These are phyloP conservation scores for Flaveria linearis DNA, from an alignment of 129 eudicot genomes.

Conservation along the genomic window DNA sequence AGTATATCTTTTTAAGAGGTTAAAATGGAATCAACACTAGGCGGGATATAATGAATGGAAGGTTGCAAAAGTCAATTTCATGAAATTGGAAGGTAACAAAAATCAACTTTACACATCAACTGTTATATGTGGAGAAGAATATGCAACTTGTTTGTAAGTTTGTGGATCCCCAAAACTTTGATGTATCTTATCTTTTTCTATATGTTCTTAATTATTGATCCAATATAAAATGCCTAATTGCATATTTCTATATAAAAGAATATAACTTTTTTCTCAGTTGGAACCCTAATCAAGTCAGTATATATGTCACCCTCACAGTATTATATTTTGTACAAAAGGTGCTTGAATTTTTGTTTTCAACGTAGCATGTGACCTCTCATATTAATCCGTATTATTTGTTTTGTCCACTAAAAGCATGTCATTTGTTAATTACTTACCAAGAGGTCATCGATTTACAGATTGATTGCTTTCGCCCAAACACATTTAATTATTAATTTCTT, in stretches of 20 bases:
- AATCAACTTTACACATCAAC: conserved; percentile 38
- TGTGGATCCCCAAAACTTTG: conserved; percentile 3
- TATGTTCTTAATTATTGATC: background rate
- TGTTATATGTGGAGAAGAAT: conserved; percentile 26
- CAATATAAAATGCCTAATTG: too few species aligned
- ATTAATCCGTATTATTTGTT: too few species aligned
- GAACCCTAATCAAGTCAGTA: background rate
- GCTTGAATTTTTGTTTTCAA: background rate
- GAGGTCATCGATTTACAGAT: too few species aligned
- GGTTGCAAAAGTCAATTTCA: conserved; percentile 25
- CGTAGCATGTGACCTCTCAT: too few species aligned
- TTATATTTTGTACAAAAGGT: background rate
- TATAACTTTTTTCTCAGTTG: background rate
- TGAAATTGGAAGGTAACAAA: conserved; percentile 41
- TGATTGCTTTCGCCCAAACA: too few species aligned
- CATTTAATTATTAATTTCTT: too few species aligned
- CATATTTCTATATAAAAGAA: background rate
- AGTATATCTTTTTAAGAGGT: too few species aligned
- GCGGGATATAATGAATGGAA: background rate
- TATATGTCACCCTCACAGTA: background rate
- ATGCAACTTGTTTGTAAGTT: conserved; percentile 12
- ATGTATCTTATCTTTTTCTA: background rate
- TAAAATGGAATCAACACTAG: too few species aligned
- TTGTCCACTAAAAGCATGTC: too few species aligned
- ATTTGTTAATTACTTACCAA: too few species aligned